Evolutionary conservation across 306 rosid genomes (phyloP).

Genomic region (Senna siamea): DNA sequence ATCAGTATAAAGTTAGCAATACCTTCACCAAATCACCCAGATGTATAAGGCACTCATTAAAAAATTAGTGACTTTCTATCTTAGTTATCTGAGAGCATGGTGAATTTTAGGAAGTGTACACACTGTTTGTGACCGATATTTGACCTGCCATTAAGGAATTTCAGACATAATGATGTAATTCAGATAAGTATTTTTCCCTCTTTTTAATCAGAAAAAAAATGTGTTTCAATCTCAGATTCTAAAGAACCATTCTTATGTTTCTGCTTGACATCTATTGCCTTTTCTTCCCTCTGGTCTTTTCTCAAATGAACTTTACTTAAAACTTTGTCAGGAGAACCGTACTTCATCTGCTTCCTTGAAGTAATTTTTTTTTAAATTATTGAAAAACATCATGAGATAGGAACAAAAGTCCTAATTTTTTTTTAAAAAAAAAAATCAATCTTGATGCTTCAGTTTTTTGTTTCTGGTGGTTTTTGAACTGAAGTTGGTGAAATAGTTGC

Average conservation of each 20-base stretch:
- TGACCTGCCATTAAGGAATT: neutral
- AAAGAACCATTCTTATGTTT: slow-evolving; percentile 17
- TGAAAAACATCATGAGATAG: neutral
- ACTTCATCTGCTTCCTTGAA: neutral
- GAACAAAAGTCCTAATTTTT: slow-evolving; percentile 22
- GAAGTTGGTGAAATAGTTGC: slow-evolving; percentile 42
- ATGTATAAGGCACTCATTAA: neutral
- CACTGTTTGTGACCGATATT: slow-evolving; percentile 16
- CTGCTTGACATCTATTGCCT: slow-evolving; percentile 21
- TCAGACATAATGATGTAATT: neutral
- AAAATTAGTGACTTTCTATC: neutral
- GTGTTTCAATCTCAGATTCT: neutral
- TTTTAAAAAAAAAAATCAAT: neutral
- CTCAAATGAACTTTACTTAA: slow-evolving; percentile 3
- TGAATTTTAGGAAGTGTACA: slow-evolving; percentile 5
- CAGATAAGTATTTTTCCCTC: neutral
- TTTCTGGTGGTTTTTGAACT: slow-evolving; percentile 30
- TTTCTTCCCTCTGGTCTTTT: neutral
- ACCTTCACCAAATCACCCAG: slow-evolving; percentile 6
- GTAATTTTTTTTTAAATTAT: neutral
- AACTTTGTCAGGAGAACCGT: neutral
- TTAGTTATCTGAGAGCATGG: neutral
- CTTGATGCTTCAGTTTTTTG: slow-evolving; percentile 14
- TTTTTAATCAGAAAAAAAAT: neutral
- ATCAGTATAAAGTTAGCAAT: slow-evolving; percentile 19